Base-by-base conservation (phyloP, 2,329 filamentous ascomycete species). In the Penicillium occitanis region DNA sequence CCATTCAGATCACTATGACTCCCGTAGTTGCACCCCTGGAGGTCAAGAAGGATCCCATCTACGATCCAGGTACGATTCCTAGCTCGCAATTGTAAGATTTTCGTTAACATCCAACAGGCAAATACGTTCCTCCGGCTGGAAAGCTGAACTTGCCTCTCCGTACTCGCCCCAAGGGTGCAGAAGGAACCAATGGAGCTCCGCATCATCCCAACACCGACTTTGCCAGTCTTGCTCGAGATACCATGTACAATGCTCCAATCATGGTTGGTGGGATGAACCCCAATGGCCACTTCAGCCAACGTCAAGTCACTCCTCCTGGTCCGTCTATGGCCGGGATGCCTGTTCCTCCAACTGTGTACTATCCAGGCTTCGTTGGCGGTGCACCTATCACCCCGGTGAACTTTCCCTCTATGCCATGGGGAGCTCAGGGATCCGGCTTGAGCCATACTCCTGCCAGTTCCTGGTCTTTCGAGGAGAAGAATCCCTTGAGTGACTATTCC, bases 401-500 rank as follows among this genome's bases (percentile, higher is more conserved):
- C 55, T 68, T 78, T 62, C 71, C 73, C 59, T 73, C 72, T 2
- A 80, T 79, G 61, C 67, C 73, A 25, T 77, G 76, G 73, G 77
- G 77, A 0, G 80, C 78, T 69, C 71, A 73, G 48, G 66, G 63
- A 19, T 77, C 78, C 33, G 68, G 78, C 30, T 75, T 78, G 51
- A 53, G 75, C 77, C 46, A 73, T 78, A 57, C 73, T 73, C 53
- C 71, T 73, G 62, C 72, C 74, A 65, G 79, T 77, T 70, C 76
- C n/a, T 82, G 80, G 80, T 75, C 74, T 30, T 73, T 75, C 53
- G 81, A 82, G 64, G 79, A 80, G 11, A 76, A 76, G 66, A 68
- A 70, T 66, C 85, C 87, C 2, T 85, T 88, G 4, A 91, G 87
- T 35, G 88, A 89, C 0, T 87, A 87, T 72, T 89, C 89, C 69